These are phyloP conservation scores for Torrubiellomyces zombiae DNA, from an alignment of 2,329 filamentous ascomycete species.

Conservation along the genomic window DNA sequence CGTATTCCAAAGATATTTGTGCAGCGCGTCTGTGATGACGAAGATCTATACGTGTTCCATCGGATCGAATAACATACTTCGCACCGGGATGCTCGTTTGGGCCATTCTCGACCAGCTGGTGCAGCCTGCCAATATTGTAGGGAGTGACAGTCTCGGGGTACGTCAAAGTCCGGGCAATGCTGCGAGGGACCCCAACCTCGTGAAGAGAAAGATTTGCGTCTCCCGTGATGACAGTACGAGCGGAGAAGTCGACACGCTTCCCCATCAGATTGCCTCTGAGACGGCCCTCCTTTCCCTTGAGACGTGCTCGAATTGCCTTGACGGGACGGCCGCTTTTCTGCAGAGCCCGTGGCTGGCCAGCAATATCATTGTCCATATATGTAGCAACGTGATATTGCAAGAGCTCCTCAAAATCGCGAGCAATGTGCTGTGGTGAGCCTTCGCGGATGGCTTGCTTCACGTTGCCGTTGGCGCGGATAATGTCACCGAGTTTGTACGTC, in stretches of 20 bases:
- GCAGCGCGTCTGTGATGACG: conserved; percentile 81
- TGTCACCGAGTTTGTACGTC: conserved; percentile 97
- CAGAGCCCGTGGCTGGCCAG: conserved; percentile 80
- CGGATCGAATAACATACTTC: conserved; percentile 87
- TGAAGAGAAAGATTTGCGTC: conserved; percentile 93
- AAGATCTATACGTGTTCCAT: conserved; percentile 86
- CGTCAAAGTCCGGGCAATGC: conserved; percentile 81
- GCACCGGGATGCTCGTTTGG: conserved; percentile 92
- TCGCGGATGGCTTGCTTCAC: conserved; percentile 82
- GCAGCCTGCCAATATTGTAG: conserved; percentile 91
- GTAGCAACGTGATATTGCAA: conserved; percentile 97
- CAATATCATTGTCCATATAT: conserved; percentile 99
- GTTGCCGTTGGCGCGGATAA: conserved; percentile 93
- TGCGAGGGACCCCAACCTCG: conserved; percentile 90
- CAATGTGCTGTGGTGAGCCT: conserved; percentile 80
- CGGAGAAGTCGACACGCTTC: conserved; percentile 98
- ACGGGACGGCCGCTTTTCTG: conserved; percentile 95
- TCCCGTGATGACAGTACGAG: conserved; percentile 97
- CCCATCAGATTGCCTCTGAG: conserved; percentile 98
- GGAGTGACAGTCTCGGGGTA: conserved; percentile 96
- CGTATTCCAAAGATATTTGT: conserved; percentile 77
- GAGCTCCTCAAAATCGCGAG: conserved; percentile 76
- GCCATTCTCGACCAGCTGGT: conserved; percentile 78
- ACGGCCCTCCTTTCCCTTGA: conserved; percentile 98
- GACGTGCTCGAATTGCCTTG: conserved; percentile 87